Percentiles rank a stretch among this genome's conserved stretches.
These are phyloP conservation scores for Fusarium verrucosum DNA, from an alignment of 2,329 filamentous ascomycete genomes.

Conservation along the genomic window DNA sequence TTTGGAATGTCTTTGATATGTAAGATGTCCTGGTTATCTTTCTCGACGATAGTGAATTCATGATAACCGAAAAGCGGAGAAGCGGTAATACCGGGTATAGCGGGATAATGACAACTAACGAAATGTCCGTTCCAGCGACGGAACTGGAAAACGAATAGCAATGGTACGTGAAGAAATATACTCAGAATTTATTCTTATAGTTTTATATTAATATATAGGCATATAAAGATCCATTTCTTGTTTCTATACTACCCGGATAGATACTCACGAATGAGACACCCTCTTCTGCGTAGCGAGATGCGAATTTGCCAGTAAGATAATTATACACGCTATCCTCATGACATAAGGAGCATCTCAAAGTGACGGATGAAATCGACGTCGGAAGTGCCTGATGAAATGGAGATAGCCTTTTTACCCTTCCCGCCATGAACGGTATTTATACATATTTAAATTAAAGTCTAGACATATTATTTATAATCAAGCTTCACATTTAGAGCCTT, in stretches of 20 bases:
- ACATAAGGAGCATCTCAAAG: background rate
- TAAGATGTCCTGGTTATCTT: no score
- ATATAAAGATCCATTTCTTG: no score
- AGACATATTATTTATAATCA: no score
- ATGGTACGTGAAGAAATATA: no score
- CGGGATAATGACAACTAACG: background rate
- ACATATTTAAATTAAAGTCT: no score
- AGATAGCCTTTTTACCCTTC: background rate
- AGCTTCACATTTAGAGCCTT: no score
- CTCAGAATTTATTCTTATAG: no score
- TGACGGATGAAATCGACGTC: background rate
- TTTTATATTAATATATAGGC: no score
- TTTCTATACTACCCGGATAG: background rate
- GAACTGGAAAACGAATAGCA: no score
- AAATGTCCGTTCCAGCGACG: no score
- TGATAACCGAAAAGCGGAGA: conserved; percentile 7
- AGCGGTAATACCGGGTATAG: background rate
- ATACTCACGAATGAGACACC: background rate
- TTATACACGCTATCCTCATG: background rate
- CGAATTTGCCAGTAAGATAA: background rate
- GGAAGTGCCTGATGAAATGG: background rate
- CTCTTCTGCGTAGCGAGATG: background rate
- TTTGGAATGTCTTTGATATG: no score
- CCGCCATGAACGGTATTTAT: background rate
- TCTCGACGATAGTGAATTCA: no score